Evolutionary conservation across 31 red algal species (phyloP).

Genomic region (Asparagopsis taxiformis): DNA sequence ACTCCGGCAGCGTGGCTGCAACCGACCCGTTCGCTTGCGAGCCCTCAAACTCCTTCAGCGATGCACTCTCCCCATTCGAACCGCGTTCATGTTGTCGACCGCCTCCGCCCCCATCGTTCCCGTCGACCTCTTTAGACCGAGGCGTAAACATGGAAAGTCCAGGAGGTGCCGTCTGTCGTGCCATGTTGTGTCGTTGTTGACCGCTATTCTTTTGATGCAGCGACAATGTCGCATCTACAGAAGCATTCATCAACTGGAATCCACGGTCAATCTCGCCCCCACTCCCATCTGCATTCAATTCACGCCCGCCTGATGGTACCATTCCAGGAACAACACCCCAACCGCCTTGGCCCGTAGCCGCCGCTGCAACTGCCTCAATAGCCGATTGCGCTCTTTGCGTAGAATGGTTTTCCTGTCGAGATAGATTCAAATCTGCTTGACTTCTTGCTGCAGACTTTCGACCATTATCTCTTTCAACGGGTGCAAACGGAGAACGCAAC

Average conservation of each 20-base stretch:
- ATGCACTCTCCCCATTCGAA: not conserved
- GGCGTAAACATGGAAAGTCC: conserved; percentile 13
- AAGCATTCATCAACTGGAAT: not conserved
- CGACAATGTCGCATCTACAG: not conserved
- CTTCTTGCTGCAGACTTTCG: not conserved
- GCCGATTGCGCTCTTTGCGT: conserved; percentile 14
- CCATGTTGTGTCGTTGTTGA: not conserved
- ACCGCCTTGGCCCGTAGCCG: conserved; percentile 32
- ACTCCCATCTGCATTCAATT: conserved; percentile 12
- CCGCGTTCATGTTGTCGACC: not conserved
- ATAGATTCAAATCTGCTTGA: conserved; percentile 10
- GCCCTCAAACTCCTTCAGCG: not conserved
- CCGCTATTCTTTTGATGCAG: conserved; percentile 7
- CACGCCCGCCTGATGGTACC: not conserved
- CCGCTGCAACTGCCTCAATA: conserved; percentile 43
- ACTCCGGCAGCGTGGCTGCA: not conserved
- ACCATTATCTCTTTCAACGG: not conserved
- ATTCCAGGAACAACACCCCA: conserved; percentile 31
- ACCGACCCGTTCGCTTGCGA: conserved; percentile 8
- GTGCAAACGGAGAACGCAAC: not conserved
- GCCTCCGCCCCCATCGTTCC: not conserved
- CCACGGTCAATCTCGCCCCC: conserved; percentile 13
- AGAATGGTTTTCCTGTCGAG: conserved; percentile 1
- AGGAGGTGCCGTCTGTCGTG: conserved; percentile 6
- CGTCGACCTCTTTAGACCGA: not conserved